These are phyloP conservation scores for Sphagnum fallax DNA, from an alignment of 228 moss, liverwort and hornwort species.

Conservation along the genomic window DNA sequence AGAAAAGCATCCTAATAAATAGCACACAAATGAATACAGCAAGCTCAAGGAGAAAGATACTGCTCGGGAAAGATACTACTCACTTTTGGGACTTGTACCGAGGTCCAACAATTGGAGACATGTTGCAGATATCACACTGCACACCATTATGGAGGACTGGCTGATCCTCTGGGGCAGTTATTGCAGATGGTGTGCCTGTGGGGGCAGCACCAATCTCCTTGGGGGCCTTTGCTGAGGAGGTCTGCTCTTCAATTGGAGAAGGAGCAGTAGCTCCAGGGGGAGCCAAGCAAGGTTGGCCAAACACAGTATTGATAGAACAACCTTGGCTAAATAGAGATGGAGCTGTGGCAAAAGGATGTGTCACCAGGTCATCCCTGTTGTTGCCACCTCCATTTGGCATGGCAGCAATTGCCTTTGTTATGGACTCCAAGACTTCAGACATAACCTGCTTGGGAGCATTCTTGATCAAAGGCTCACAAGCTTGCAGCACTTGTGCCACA, in stretches of 20 bases:
- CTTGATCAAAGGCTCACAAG: slow-evolving; percentile 35
- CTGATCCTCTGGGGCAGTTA: slow-evolving; percentile 13
- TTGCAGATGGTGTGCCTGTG: too few species aligned
- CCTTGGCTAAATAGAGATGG: slow-evolving; percentile 2
- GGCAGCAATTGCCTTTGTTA: slow-evolving; percentile 19
- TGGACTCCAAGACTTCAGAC: slow-evolving; percentile 29
- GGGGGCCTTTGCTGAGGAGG: too few species aligned
- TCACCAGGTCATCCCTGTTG: slow-evolving; percentile 24
- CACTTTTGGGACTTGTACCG: slow-evolving; percentile 58
- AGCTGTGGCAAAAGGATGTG: slow-evolving; percentile 13
- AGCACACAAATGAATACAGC: too few species aligned
- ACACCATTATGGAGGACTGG: slow-evolving; percentile 60
- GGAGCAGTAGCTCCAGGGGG: slow-evolving; percentile 6
- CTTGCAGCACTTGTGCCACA: slow-evolving; percentile 27
- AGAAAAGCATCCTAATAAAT: too few species aligned
- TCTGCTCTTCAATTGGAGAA: slow-evolving; percentile 3
- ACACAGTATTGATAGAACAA: background rate
- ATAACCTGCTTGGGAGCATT: slow-evolving; percentile 25
- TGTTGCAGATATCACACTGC: slow-evolving; percentile 68
- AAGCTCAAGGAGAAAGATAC: too few species aligned
- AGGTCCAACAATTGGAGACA: slow-evolving; percentile 62
- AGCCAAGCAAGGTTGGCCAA: background rate
- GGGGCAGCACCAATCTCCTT: too few species aligned
- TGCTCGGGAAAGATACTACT: too few species aligned
- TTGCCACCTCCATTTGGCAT: slow-evolving; percentile 23